Percentiles rank a stretch among this genome's conserved stretches.
Conservation (phyloP, 2,329 filamentous ascomycete species). For the Fusarium multiceps region DNA sequence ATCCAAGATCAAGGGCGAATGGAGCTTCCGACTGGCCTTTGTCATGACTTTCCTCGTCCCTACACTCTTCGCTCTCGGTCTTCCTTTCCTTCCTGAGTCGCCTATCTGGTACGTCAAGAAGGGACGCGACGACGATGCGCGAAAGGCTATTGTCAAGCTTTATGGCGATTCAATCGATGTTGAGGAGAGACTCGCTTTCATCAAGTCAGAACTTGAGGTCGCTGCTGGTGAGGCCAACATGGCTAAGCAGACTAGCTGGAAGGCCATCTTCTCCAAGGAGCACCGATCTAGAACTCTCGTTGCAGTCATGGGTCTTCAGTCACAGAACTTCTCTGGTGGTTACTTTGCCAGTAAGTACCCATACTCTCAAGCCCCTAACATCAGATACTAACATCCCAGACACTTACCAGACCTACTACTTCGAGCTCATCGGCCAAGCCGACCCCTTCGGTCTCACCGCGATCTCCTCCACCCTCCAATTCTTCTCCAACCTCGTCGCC, state of each 20-base stretch:
- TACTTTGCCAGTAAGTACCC: conserved; percentile 46
- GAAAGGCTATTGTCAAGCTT: conserved; percentile 43
- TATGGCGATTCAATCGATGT: conserved; percentile 39
- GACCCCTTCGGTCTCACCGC: conserved; percentile 47
- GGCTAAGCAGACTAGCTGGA: conserved; percentile 47
- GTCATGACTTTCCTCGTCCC: conserved; percentile 47
- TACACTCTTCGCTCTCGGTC: conserved; percentile 38
- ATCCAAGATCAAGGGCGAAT: conserved; percentile 44
- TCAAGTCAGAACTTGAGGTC: conserved; percentile 45
- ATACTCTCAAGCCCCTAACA: accelerated
- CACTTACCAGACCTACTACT: conserved; percentile 48
- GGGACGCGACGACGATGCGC: conserved; percentile 44
- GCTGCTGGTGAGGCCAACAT: conserved; percentile 38
- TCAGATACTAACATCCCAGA: conserved; percentile 23
- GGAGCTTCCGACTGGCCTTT: conserved; percentile 46
- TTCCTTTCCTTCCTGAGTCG: conserved; percentile 46
- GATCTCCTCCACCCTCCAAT: conserved; percentile 46
- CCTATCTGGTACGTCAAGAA: conserved; percentile 48
- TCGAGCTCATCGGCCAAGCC: conserved; percentile 47
- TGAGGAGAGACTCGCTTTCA: conserved; percentile 41
- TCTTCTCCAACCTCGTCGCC: conserved; percentile 44
- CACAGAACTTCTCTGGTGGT: conserved; percentile 47
- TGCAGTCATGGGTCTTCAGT: conserved; percentile 44
- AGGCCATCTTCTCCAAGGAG: conserved; percentile 47
- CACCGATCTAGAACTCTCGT: conserved; percentile 43